Percentiles rank a stretch among this genome's conserved stretches.
These are phyloP conservation scores for Aureococcus anophagefferens DNA, from an alignment of 108 stramenopile species.

Conservation along the genomic window DNA sequence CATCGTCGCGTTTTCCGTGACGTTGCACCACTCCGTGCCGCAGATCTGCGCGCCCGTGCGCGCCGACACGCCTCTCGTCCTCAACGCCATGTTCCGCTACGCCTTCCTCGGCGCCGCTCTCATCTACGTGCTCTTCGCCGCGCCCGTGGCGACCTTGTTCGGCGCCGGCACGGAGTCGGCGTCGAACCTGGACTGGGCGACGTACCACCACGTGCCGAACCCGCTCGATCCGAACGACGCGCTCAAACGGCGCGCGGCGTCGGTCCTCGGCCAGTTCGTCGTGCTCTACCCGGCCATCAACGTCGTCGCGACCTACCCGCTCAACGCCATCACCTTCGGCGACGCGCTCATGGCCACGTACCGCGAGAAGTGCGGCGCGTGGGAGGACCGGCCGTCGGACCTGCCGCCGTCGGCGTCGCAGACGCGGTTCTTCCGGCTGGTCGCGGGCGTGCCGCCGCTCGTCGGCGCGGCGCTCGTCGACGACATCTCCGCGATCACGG, in stretches of 20 bases:
- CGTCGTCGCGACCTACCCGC: slow-evolving; percentile 21
- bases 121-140: slow-evolving; percentile 15
- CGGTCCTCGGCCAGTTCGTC: slow-evolving; percentile 4
- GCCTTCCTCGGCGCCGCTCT: slow-evolving; percentile 12
- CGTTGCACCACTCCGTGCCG: no score
- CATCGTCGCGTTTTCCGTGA: no score
- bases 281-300: slow-evolving; percentile 32
- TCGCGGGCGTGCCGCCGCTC: slow-evolving; percentile 21
- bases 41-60: no score
- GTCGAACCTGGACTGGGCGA: slow-evolving; percentile 15
- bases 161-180: slow-evolving; percentile 8
- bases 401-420: background rate
- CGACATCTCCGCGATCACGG: slow-evolving; percentile 16
- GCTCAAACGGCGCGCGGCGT: background rate
- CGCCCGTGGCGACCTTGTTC: slow-evolving; percentile 17
- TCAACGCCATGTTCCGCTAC: no score
- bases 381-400: background rate
- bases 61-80: no score
- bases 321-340: slow-evolving; percentile 23
- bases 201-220: slow-evolving; percentile 7
- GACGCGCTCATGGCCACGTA: slow-evolving; percentile 19
- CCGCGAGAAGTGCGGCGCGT: background rate
- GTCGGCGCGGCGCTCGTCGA: slow-evolving; percentile 8
- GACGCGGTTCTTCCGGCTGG: background rate
- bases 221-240: background rate